phyloP scores from a whole-genome alignment of 371 early-diverging fungal genomes.

The Polyrhizophydium stewartii region DNA sequence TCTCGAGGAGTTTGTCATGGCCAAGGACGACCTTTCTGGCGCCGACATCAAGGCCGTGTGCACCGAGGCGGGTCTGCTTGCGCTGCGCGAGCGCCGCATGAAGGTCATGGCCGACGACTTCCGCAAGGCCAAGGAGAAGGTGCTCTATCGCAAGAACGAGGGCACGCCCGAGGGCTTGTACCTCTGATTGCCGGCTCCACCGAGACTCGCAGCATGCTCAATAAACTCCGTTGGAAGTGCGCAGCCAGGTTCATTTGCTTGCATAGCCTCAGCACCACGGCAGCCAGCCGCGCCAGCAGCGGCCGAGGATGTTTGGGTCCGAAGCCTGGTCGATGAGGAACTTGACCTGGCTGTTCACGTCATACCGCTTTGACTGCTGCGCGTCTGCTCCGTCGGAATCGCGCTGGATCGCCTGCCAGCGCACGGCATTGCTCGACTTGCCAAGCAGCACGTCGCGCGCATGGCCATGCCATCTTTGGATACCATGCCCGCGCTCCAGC shows the following conservation, averaged over 20 bases:
- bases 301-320: conserved; percentile 61
- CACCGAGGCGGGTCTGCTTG: conserved; percentile 99
- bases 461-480: conserved; percentile 41
- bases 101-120: conserved; percentile 99
- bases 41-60: conserved; percentile 99
- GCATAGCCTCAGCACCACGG: conserved; percentile 24
- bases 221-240: no score
- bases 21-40: conserved; percentile 94
- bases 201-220: no score
- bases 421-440: conserved; percentile 16
- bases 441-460: conserved; percentile 45
- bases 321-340: conserved; percentile 70
- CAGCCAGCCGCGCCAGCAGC: conserved; percentile 69
- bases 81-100: conserved; percentile 97
- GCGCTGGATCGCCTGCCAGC: not conserved
- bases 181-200: no score
- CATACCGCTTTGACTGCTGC: conserved; percentile 42
- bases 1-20: conserved; percentile 92
- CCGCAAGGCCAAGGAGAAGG: conserved; percentile 99
- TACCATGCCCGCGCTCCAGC: conserved; percentile 49
- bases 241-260: no score
- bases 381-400: conserved; percentile 18
- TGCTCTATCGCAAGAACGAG: conserved; percentile 94
- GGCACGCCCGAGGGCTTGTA: conserved; percentile 91
- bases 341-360: conserved; percentile 61